Base-by-base conservation (phyloP, 2,329 filamentous ascomycete genomes). In the Fusarium pseudocircinatum region DNA sequence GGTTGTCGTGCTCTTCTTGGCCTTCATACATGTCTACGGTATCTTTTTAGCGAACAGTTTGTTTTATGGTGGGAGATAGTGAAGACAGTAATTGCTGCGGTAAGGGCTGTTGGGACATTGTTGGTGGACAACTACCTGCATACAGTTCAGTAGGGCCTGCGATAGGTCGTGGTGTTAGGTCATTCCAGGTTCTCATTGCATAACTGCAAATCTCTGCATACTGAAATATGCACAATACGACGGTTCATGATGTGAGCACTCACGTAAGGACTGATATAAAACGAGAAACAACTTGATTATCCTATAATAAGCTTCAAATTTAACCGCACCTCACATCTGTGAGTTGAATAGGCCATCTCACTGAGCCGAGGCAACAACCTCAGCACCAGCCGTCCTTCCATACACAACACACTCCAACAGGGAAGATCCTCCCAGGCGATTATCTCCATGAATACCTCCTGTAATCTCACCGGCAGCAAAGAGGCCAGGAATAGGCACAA, bases 391-490 rank as follows among this genome's bases (percentile, higher is more conserved):
- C 42, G 88, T 87, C 43, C 88, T 83, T 8, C 90, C 90, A 82
- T 89, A 92, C 0, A 92, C 88, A 6, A 88, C 89, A 81, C 90
- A 92, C 73, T 92, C 90, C 12, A 92, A 77, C 60, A 92, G 74
- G 4, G 88, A 91, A 10, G 87, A 90, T 0, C 90, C 90, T 22
- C 89, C 90, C 1, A 92, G 77, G 20, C 90, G 82, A 75, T 92
- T 92, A 53, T 88, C 88, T 0, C 90, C 90, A 75, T 92, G 90
- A 13, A 92, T 82, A 0, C 90, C 90, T 0, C 90, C 90, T 0
- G 89, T 90, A 24, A 91, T 86, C 81, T 92, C 90, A 0, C 90
- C 90, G 0, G 90, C 90, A 0, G 86, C 89, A 87, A 89, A 92
- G 1, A 92, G 73, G 0, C 90, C 90, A 7, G 83, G 76, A 39